Evolutionary conservation across 768 basidiomycete genomes (phyloP), one percentile per base, ranked within the genome.

Genomic region (Macrocybe gigantea): DNA sequence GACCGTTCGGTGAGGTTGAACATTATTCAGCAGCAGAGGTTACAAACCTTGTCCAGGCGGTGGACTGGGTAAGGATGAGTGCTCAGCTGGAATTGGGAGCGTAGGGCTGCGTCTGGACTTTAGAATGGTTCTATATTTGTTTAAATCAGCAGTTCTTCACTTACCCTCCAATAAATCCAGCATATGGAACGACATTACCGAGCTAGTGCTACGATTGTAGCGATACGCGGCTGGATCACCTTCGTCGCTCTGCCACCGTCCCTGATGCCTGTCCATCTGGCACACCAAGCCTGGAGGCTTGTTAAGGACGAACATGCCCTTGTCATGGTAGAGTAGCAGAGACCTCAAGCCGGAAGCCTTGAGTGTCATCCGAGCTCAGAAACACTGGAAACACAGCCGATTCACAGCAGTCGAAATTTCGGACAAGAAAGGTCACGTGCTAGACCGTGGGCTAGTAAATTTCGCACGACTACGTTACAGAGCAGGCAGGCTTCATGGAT

Each of bases 41-140:
- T 31, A 53, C 60, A 11, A 22, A 80, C 85, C 69, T 82, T 83
- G 66, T 86, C 84, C 5, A 87, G 70, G 10, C 85, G 75, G 57
- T 87, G 85, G 14, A 85, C 74, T 5, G 77, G 66, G 45, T 67
- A 67, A 6, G 77, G 81, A n/a, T 61, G 49, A 22, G 47, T 53
- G 11, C 58, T 54, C 41, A 76, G 56, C 10, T 57, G 53, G 42
- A 77, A 47, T 15, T 54, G 6, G 22, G 22, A 22, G 22, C 22
- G 22, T 22, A 22, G 1, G 4, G 22, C 22, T 22, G 4, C 22
- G 22, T 22, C 22, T 22, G 22, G 22, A 22, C 2, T 22, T 22
- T 4, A 22, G 22, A 22, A 22, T 22, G 22, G 22, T 22, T 22
- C 22, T 4, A 22, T 2, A 22, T 22, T 22, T 22, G 22, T 4